These are phyloP conservation scores for Blepharisma japonicum DNA, from an alignment of 73 alveolate genomes.

Conservation along the genomic window DNA sequence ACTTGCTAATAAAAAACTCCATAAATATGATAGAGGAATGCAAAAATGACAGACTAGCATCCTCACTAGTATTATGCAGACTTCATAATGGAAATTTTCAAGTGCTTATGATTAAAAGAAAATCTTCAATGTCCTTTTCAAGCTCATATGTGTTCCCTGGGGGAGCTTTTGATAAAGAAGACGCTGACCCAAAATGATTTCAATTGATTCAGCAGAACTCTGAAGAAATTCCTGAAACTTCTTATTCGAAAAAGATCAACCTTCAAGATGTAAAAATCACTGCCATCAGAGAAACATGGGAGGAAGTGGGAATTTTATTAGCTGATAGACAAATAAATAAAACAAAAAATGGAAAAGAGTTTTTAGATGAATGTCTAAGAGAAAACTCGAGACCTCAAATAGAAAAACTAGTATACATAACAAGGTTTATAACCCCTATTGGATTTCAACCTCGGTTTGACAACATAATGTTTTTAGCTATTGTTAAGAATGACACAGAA, in stretches of 20 bases:
- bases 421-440: conserved; percentile 8
- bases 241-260: conserved; percentile 1
- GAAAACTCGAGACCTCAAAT: neutral
- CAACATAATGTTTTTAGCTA: neutral
- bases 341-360: neutral
- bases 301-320: conserved; percentile 16
- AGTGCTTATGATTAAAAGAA: conserved; percentile 21
- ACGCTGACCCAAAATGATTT: neutral
- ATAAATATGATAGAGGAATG: too few species aligned
- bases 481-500: neutral
- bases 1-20: too few species aligned
- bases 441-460: neutral
- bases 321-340: neutral
- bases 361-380: neutral
- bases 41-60: neutral
- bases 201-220: neutral
- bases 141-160: conserved; percentile 21
- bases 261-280: neutral
- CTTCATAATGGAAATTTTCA: neutral
- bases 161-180: neutral
- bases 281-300: conserved; percentile 27
- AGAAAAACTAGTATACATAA: neutral
- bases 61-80: conserved; percentile 6
- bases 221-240: neutral
- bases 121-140: neutral